A percentile compares a stretch with the other conserved stretches of the same genome.
These are phyloP conservation scores for Phytopythium cucurbitacearum DNA, from an alignment of 352 stramenopile species.

Conservation along the genomic window DNA sequence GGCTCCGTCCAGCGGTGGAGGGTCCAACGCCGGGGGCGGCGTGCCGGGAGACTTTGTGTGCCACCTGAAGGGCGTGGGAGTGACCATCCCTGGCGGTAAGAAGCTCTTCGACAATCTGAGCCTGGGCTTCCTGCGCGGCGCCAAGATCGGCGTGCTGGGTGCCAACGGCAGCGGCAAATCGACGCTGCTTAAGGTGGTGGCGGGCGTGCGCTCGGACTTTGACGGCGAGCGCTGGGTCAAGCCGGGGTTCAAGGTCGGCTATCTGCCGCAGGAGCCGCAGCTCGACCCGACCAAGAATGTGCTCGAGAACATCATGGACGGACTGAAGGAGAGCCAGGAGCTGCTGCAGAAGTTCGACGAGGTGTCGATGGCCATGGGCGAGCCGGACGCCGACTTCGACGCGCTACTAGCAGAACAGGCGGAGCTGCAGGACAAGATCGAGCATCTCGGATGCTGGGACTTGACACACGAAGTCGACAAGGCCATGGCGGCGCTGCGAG, in stretches of 20 bases:
- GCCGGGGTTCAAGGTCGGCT: conserved; percentile 80
- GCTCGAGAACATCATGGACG: conserved; percentile 90
- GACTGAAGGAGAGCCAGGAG: conserved; percentile 78
- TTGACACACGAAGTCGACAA: conserved; percentile 79
- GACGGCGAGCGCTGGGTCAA: conserved; percentile 89
- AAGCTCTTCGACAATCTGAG: conserved; percentile 82
- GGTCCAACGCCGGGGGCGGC: conserved; percentile 67
- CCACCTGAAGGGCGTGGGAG: conserved; percentile 65
- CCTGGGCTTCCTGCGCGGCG: conserved; percentile 84
- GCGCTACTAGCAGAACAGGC: conserved; percentile 76
- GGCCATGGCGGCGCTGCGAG: conserved; percentile 74
- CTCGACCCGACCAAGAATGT: conserved; percentile 84
- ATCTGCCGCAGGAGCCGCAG: conserved; percentile 84
- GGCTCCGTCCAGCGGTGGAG: conserved; percentile 15
- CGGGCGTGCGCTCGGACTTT: conserved; percentile 83
- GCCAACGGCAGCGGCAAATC: conserved; percentile 95
- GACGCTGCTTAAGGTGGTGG: conserved; percentile 96
- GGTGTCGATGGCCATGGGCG: conserved; percentile 86
- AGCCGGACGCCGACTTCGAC: conserved; percentile 89
- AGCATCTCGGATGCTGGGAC: conserved; percentile 81
- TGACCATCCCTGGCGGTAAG: conserved; percentile 78
- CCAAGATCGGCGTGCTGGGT: conserved; percentile 94
- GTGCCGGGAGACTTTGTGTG: conserved; percentile 83
- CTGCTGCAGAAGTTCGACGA: conserved; percentile 82
- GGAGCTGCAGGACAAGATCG: conserved; percentile 86